Evolutionary conservation across 2,329 filamentous ascomycete genomes (phyloP), one percentile per base, ranked within the genome.

Genomic region (Pezicula neosporulosa): DNA sequence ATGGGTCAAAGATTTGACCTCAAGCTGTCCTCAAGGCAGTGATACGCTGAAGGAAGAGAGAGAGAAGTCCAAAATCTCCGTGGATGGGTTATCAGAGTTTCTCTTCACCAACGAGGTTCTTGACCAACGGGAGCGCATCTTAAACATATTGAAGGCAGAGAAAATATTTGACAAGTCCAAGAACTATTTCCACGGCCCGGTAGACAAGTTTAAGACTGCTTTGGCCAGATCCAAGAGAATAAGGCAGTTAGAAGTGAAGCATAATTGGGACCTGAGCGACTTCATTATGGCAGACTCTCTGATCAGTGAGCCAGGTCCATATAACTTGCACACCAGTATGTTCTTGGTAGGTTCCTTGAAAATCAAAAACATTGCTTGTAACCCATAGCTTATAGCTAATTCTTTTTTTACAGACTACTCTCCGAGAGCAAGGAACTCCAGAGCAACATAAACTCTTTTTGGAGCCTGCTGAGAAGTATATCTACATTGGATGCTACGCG

Each of bases 401-500:
- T 8, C 27, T 30, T 54, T 39, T 6, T 30, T 54, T 39, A 7
- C 60, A 83, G 80, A 80, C 83, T 41, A 90, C 87, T 0, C 74
- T 90, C 28, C 75, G 79, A 28, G 85, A 87, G 59, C 88, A 91
- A 72, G 82, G 83, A 28, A 88, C 82, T 5, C 79, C 85, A 0
- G 86, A 87, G 64, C 89, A 92, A 66, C 83, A 87, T 60, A 82
- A 87, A 66, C 74, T 83, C 52, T 92, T 89, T 73, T 76, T 90
- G 33, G 80, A 87, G 64, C 80, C 75, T 36, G 87, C 87, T 1
- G 74, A 82, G 58, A 79, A 79, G 39, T 90, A 89, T 70, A 75
- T 89, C 64, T 81, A 83, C 62, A 87, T 90, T 57, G 88, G 88
- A 48, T 91, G 87, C 63, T 92, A 92, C 62, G 87, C 87, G 7